Evolutionary conservation across 2,329 filamentous ascomycete species (phyloP), one percentile per base, ranked within the genome.

Genomic region (Pseudogymnoascus sp.): DNA sequence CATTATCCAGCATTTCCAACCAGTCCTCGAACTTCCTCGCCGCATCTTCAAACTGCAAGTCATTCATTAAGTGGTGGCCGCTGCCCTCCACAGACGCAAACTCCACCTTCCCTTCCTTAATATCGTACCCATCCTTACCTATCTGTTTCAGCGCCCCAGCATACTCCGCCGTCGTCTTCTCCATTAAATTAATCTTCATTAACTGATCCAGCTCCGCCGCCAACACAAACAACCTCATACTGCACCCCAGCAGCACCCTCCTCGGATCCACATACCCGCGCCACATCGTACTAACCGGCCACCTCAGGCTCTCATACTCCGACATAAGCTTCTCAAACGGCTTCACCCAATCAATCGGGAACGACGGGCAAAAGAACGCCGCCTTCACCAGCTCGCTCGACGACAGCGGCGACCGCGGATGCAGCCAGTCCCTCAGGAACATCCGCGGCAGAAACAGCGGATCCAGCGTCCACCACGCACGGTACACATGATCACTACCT

Each of bases 1-100:
- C 42, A 29, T 48, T 3, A 48, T 27, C 18, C 52, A 58, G 9
- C 37, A 10, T 10, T 52, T 62, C 61, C 40, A 67, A 40, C 62
- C 64, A 76, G 7, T 59, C 60, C 37, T 70, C 61, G 13, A 78
- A 60, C 58, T 66, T 70, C 61, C 69, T 65, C 2, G 72, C 74
- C 3, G 73, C 74, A n/a, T 67, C 69, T 58, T 73, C 68, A 72
- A 72, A 75, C 58, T 71, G 68, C 1, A 72, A 63, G 66, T 77
- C 74, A 65, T 77, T 75, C 64, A 76, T 74, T 52, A 77, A 61
- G 70, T 78, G 76, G 69, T 78, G 75, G 4, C 72, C 75, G 13
- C 73, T 64, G 2, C 70, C 73, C 45, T 67, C 61, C 0, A 76
- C 71, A 21, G 73, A 66, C 7, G 58, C 70, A 63, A 74, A 73